Evolutionary conservation across 345 rosid species (phyloP), one percentile per base, ranked within the genome.

Genomic region (Syzygium aqueum): DNA sequence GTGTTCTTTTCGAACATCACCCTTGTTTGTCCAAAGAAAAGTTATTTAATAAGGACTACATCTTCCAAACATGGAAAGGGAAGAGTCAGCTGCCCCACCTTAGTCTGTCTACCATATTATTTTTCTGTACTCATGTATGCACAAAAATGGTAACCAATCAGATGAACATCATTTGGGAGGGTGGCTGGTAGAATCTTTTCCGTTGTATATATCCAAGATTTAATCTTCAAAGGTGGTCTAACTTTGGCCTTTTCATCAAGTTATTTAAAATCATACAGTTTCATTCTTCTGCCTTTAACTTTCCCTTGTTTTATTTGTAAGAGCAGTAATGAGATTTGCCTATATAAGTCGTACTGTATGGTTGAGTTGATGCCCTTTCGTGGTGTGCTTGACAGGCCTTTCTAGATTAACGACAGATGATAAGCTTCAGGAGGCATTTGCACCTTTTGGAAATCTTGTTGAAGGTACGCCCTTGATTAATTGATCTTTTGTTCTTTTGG

Each of bases 361-460:
- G 77, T 82, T 78, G 43, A 19, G 28, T 51, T 85, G 57, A 87
- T 73, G 49, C 82, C 82, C 82, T 40, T 19, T 67, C 15, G 33
- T 88, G 86, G 22, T 87, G 84, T 14, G 27, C 87, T 88, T 52
- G 82, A 85, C 92, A 96, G 98, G 99, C 56, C 94, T 96, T 25
- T 93, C 96, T 0, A 94, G 98, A 91, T 88, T 90, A 82, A 94
- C 99, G 43, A 93, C 97, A 28, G 96, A 94, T 88, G 94, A 94
- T 27, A 96, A 95, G 92, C 93, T 96, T 57, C 90, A 89, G 59
- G 96, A 94, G 85, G 97, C 99, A 86, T 96, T 96, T 92, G 85
- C 95, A 86, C 88, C 94, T 84, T 96, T 94, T 87, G 99, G 99
- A 28, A 92, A 94, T 77, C 94, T 96, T 61, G 89, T 93, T 28